A percentile compares a stretch with the other conserved stretches of the same genome.
Evolutionary conservation across 2,329 filamentous ascomycete species (phyloP).

Genomic region (Phoma sp.): DNA sequence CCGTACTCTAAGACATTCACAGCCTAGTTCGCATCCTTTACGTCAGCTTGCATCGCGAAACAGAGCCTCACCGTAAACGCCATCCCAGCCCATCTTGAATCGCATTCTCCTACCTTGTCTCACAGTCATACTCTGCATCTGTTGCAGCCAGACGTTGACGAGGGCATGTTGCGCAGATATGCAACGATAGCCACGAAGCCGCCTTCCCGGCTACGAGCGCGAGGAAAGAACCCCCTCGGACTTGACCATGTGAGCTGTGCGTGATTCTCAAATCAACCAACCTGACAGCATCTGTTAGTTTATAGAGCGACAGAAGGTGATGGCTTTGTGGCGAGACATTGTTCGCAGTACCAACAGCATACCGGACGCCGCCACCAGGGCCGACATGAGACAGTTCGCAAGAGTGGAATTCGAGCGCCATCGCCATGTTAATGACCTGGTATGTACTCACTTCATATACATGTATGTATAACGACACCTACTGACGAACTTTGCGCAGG

Average conservation of each 20-base stretch:
- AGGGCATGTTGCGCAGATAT: constrained; percentile 43
- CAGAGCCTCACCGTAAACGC: constrained; percentile 16
- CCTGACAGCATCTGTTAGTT: constrained; percentile 46
- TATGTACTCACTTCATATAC: constrained; percentile 30
- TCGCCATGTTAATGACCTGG: constrained; percentile 55
- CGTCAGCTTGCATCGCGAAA: constrained; percentile 27
- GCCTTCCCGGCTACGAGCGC: constrained; percentile 38
- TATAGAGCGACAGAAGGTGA: constrained; percentile 56
- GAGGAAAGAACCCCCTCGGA: constrained; percentile 42
- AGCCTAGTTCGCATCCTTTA: constrained; percentile 23
- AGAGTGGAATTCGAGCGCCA: constrained; percentile 59
- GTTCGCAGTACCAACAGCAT: constrained; percentile 51
- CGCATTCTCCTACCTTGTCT: constrained; percentile 1
- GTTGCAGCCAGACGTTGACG: background rate
- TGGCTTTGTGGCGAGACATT: constrained; percentile 58
- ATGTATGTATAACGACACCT: background rate
- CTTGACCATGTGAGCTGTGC: constrained; percentile 40
- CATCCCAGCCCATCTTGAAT: constrained; percentile 8
- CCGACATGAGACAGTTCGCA: constrained; percentile 58
- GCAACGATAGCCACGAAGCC: constrained; percentile 41
- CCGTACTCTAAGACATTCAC: constrained; percentile 12
- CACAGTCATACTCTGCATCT: background rate
- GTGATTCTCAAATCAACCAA: background rate
- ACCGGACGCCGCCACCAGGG: constrained; percentile 34
- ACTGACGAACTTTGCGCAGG: constrained; percentile 33